Conservation (phyloP, 177 flowering plant genomes). For the Vitis hybrid region DNA sequence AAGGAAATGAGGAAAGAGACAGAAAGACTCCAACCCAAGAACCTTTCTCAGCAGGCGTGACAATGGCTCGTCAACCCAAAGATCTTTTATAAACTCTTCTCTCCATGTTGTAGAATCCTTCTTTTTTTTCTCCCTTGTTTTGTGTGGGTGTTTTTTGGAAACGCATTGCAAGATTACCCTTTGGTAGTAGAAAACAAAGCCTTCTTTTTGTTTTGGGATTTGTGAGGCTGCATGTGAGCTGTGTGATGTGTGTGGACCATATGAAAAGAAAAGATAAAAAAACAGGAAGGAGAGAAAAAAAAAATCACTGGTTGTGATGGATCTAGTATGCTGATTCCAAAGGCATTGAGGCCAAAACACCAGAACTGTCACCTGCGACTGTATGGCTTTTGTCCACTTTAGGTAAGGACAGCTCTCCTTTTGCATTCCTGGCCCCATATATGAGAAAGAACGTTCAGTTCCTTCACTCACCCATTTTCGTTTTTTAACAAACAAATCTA, state of each 20-base stretch:
- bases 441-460: slow-evolving; percentile 25
- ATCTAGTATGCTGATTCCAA: slow-evolving; percentile 26
- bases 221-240: slow-evolving; percentile 31
- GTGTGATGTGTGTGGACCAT: background rate
- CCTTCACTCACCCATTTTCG: background rate
- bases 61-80: slow-evolving; percentile 32
- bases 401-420: slow-evolving; percentile 5
- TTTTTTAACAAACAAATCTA: background rate
- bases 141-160: slow-evolving; percentile 19
- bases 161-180: background rate
- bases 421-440: background rate
- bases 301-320: slow-evolving; percentile 11
- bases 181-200: background rate
- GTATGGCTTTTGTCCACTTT: slow-evolving; percentile 17
- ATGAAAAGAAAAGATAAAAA: background rate
- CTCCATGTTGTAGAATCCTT: background rate
- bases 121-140: slow-evolving; percentile 14
- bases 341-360: slow-evolving; percentile 19
- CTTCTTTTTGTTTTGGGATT: slow-evolving; percentile 17
- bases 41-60: slow-evolving; percentile 21
- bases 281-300: background rate
- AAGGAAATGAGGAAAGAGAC: slow-evolving; percentile 9
- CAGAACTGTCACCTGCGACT: slow-evolving; percentile 11
- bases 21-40: background rate
- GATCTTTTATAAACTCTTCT: slow-evolving; percentile 21